phyloP scores from a whole-genome alignment of 1,139 yeast species.

The Geotrichum histeridarum region DNA sequence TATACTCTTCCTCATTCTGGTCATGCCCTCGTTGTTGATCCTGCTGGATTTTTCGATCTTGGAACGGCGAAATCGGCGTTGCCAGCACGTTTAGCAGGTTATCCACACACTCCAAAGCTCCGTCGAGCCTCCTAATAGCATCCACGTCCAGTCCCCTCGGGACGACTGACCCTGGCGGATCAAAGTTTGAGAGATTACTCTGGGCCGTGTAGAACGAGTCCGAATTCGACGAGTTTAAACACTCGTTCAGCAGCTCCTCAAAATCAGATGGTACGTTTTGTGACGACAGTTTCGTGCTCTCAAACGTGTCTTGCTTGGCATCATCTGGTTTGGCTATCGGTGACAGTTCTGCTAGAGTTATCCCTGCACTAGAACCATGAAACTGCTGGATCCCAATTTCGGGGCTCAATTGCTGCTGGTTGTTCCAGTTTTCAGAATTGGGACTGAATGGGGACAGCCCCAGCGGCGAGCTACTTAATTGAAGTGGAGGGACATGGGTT shows the following conservation, averaged over 20 bases:
- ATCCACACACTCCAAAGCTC: constrained; percentile 12
- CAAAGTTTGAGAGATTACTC: constrained; percentile 5
- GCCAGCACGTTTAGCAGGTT: constrained; percentile 6
- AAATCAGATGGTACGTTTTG: neutral
- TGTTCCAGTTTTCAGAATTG: neutral
- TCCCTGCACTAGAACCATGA: neutral
- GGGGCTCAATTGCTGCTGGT: neutral
- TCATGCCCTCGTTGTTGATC: neutral
- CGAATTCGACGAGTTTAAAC: constrained; percentile 5
- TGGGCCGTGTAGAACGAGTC: constrained; percentile 10
- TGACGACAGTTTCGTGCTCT: too few species aligned
- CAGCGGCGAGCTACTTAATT: constrained; percentile 10
- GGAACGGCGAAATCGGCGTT: constrained; percentile 5
- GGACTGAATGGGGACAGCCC: constrained; percentile 3
- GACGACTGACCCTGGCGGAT: neutral
- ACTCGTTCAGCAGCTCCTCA: neutral
- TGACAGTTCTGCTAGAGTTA: neutral
- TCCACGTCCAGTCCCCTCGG: neutral
- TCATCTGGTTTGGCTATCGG: neutral
- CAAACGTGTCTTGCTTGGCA: too few species aligned
- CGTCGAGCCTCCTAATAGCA: constrained; percentile 6
- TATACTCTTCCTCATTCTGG: neutral
- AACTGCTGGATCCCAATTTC: neutral
- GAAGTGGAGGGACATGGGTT: neutral
- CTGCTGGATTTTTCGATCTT: neutral